Percentiles rank a stretch among this genome's conserved stretches.
Evolutionary conservation across 176 grass and related monocot genomes (phyloP).

Genomic region (Sorghum bicolor): DNA sequence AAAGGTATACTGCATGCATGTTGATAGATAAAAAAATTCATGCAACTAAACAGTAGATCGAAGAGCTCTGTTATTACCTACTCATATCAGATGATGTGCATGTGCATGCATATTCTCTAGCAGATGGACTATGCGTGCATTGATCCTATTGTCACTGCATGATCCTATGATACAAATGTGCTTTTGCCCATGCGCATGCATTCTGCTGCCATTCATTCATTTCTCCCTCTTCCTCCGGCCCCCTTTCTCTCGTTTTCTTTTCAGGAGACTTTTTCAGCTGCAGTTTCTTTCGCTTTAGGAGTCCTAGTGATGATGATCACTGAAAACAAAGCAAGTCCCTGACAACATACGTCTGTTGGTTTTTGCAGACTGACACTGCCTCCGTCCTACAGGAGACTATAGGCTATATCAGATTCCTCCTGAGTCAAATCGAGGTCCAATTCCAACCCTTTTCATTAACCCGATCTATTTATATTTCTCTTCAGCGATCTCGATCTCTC

Average conservation of each 20-base stretch:
- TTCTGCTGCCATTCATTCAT: not conserved
- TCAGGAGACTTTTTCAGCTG: slow-evolving; percentile 15
- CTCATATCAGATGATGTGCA: not conserved
- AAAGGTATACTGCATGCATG: not conserved
- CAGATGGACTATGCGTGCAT: not conserved
- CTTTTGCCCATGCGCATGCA: slow-evolving; percentile 53
- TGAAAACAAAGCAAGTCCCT: slow-evolving; percentile 39
- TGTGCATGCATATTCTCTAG: not conserved
- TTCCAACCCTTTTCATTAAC: not conserved
- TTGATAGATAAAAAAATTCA: not conserved
- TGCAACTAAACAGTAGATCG: not conserved
- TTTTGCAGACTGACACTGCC: slow-evolving; percentile 80
- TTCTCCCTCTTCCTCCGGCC: not conserved
- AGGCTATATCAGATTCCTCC: slow-evolving; percentile 80
- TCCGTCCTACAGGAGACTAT: slow-evolving; percentile 84
- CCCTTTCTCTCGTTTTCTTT: not conserved
- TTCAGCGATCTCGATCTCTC: not conserved
- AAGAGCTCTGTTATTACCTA: not conserved
- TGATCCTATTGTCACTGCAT: not conserved
- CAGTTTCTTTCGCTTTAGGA: slow-evolving; percentile 16
- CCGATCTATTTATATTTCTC: not conserved
- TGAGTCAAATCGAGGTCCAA: slow-evolving; percentile 72
- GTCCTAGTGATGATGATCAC: not conserved
- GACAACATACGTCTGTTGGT: slow-evolving; percentile 35
- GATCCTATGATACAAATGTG: slow-evolving; percentile 10